Evolutionary conservation across 2,329 filamentous ascomycete genomes (phyloP), one percentile per base, ranked within the genome.

Genomic region (Fusarium guadeloupense): DNA sequence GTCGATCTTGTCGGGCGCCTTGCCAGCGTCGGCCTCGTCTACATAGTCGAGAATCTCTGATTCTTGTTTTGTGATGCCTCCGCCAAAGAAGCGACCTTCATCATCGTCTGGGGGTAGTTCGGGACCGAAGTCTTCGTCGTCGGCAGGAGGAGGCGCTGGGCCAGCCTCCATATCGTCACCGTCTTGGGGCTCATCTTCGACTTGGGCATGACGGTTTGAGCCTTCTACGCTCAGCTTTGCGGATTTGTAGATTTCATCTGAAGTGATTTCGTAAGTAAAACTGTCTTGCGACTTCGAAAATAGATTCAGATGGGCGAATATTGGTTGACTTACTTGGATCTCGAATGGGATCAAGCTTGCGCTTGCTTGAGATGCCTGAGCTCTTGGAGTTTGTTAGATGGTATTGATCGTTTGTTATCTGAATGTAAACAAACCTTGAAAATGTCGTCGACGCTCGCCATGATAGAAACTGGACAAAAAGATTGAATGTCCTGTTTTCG

Each of bases 41-140:
- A 99, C 86, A 72, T 90, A 98, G 76, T 98, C 91, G 70, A 99
- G 83, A 17, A 95, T 91, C 67, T 93, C 86, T 3, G 88, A 89
- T 64, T 96, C 92, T 65, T 92, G 84, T 54, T 88, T 84, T 21
- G 89, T 92, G 68, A 99, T 89, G 28, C 95, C 95, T 48, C 93
- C 91, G 37, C 94, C 95, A 69, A 97, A 99, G 80, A 99, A 99
- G 10, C 95, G 89, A 1, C 94, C 95, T 63, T 96, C 95, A 47
- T 97, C 92, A 68, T 85, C 83, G 17, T 80, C 78, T 10, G 83
- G 83, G 3, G 80, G 77, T 14, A 75, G 57, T 3, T 76, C 68
- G 9, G 78, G 78, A 19, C 78, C 78, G 55, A 79, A 79, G 53
- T 78, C 83, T 35, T 82, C 80, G 4, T 83, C 79, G 41, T 86